These are phyloP conservation scores for Wilhelminamyces savonicus DNA, from an alignment of 805 yeast species.

Conservation along the genomic window DNA sequence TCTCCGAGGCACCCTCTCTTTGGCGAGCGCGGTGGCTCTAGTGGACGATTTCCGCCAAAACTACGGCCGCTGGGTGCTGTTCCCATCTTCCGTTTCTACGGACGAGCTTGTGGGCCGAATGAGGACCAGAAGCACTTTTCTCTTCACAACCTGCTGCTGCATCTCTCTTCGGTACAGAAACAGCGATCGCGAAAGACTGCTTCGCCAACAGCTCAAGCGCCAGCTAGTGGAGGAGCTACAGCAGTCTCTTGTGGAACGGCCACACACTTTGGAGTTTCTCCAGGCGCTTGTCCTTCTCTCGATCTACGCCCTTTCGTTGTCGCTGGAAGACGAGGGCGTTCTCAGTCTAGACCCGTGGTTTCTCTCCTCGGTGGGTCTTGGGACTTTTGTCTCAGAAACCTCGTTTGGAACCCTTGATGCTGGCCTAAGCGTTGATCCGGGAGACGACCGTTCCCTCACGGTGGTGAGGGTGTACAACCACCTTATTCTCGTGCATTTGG, in stretches of 20 bases:
- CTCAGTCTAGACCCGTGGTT: conserved; percentile 65
- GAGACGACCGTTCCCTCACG: conserved; percentile 25
- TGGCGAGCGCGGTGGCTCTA: conserved; percentile 42
- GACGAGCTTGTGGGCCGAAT: conserved; percentile 44
- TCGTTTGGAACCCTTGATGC: conserved; percentile 34
- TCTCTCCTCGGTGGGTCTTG: conserved; percentile 58
- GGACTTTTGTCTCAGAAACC: conserved; percentile 52
- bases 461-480: conserved; percentile 68
- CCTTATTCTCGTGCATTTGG: conserved; percentile 58
- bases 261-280: conserved; percentile 59
- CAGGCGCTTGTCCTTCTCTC: conserved; percentile 64
- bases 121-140: conserved; percentile 47
- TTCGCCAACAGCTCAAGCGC: conserved; percentile 6
- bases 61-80: conserved; percentile 74
- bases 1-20: conserved; percentile 40
- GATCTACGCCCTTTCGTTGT: conserved; percentile 57
- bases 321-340: conserved; percentile 23
- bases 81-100: conserved; percentile 49
- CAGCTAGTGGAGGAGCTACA: conserved; percentile 47
- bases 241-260: conserved; percentile 32
- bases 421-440: conserved; percentile 1
- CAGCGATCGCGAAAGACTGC: background rate
- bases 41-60: conserved; percentile 56
- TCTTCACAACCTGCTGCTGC: conserved; percentile 63
- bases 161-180: conserved; percentile 49